Evolutionary conservation across 2,329 filamentous ascomycete genomes (phyloP).

Genomic region (Lachnellula hyalina): DNA sequence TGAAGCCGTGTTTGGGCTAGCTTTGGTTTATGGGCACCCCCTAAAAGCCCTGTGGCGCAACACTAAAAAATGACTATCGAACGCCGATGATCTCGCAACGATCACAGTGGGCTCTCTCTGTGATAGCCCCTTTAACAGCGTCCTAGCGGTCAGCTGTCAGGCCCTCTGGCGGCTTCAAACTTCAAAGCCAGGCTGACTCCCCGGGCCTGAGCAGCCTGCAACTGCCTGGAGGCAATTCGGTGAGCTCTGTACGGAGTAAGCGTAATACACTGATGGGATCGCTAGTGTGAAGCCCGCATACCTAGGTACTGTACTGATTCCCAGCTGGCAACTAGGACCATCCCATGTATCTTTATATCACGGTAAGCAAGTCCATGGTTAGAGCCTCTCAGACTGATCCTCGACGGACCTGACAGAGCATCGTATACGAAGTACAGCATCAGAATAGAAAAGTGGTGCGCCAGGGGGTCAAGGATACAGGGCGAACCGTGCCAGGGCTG

Average conservation of each 20-base stretch:
- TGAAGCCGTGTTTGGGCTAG: constrained; percentile 1
- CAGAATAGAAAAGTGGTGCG: constrained; percentile 24
- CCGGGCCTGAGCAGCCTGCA: no score
- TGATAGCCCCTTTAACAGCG: constrained; percentile 5
- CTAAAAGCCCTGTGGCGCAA: constrained; percentile 13
- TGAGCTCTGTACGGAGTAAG: no score
- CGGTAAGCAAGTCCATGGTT: no score
- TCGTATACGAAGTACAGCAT: constrained; percentile 4
- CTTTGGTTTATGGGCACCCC: constrained; percentile 9
- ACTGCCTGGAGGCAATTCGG: no score
- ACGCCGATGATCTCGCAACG: constrained; percentile 13
- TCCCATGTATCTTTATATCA: neutral
- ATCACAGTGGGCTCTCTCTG: neutral
- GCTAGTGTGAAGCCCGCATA: no score
- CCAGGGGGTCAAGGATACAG: constrained; percentile 21
- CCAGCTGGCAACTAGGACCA: neutral
- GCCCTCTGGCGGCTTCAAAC: neutral
- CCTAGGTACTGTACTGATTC: no score
- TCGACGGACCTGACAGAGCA: constrained; percentile 9
- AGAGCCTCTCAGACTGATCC: no score
- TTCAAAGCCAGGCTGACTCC: no score
- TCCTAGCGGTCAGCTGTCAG: constrained; percentile 12
- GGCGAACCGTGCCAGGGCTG: constrained; percentile 26
- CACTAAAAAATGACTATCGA: constrained; percentile 19
- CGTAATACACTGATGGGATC: no score